A percentile compares a stretch with the other conserved stretches of the same genome.
Evolutionary conservation across 805 yeast species (phyloP).

Genomic region (Starmerella davenportii): DNA sequence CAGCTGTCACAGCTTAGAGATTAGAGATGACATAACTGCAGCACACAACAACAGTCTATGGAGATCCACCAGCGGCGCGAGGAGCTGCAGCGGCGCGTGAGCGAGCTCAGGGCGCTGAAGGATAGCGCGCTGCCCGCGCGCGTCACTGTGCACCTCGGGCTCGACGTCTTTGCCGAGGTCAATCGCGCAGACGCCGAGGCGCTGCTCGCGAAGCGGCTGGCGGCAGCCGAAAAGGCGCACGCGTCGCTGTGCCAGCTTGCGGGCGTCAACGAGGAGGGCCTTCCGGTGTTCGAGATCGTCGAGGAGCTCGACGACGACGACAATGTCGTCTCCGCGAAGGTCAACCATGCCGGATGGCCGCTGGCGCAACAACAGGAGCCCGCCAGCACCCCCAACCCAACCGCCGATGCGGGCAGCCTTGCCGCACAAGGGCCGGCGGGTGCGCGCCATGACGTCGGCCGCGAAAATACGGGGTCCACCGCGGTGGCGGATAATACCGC

Average conservation of each 20-base stretch:
- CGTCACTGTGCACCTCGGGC: constrained; percentile 18
- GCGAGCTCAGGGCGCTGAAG: constrained; percentile 7
- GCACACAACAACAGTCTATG: background rate
- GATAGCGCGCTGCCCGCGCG: constrained; percentile 1
- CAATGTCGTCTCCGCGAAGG: constrained; percentile 34
- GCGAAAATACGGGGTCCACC: background rate
- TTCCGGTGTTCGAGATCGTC: constrained; percentile 64
- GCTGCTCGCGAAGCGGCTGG: constrained; percentile 13
- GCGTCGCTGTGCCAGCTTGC: constrained; percentile 8
- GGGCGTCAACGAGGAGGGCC: constrained; percentile 28
- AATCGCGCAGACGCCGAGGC: constrained; percentile 9
- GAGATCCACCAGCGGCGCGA: background rate
- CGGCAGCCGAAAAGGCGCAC: constrained; percentile 7
- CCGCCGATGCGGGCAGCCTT: background rate
- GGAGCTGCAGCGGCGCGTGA: constrained; percentile 2
- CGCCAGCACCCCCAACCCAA: background rate
- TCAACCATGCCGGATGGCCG: constrained; percentile 23
- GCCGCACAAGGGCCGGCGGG: background rate
- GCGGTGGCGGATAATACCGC: background rate
- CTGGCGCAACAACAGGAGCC: background rate
- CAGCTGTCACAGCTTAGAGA: too few species aligned
- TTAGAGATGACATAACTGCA: background rate
- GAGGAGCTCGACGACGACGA: constrained; percentile 80
- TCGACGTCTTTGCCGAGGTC: constrained; percentile 19
- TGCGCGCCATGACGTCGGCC: background rate